A percentile compares a stretch with the other conserved stretches of the same genome.
These are phyloP conservation scores for Auriscalpium microsporum DNA, from an alignment of 768 basidiomycete genomes.

Conservation along the genomic window DNA sequence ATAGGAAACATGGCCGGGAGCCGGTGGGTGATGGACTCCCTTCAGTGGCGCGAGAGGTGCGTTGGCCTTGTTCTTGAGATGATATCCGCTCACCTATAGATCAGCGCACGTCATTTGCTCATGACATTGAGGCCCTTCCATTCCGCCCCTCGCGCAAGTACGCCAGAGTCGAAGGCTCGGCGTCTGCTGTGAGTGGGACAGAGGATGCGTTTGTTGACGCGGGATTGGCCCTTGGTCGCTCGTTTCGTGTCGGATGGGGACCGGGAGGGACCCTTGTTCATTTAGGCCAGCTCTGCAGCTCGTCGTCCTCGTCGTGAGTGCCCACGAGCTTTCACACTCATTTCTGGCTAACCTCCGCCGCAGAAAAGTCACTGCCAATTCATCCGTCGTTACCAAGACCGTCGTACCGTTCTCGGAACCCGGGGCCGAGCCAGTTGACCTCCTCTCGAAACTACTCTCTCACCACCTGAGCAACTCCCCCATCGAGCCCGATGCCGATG, in stretches of 20 bases:
- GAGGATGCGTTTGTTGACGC: conserved; percentile 72
- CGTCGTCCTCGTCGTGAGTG: conserved; percentile 45
- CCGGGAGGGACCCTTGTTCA: conserved; percentile 69
- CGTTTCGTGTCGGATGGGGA: conserved; percentile 89
- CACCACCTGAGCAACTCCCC: conserved; percentile 70
- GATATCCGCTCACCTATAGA: no score
- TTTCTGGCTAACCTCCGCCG: background rate
- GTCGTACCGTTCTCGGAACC: conserved; percentile 32
- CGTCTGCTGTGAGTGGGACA: conserved; percentile 53
- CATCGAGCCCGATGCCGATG: conserved; percentile 61
- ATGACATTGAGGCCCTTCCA: conserved; percentile 56
- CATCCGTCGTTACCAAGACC: conserved; percentile 49
- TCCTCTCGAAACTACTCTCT: conserved; percentile 57
- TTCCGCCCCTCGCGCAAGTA: conserved; percentile 77
- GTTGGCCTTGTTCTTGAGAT: conserved; percentile 6
- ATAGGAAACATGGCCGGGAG: conserved; percentile 70
- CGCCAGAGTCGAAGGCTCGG: conserved; percentile 58
- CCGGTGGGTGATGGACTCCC: conserved; percentile 65
- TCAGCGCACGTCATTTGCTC: conserved; percentile 74
- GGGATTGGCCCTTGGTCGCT: conserved; percentile 77
- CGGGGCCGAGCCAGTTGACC: conserved; percentile 26
- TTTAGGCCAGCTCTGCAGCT: conserved; percentile 64
- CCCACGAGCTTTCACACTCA: background rate
- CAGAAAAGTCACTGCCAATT: conserved; percentile 52
- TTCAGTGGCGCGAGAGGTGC: conserved; percentile 52